Conservation (phyloP, 331 rosid genomes). For the Prunus yedoensis region DNA sequence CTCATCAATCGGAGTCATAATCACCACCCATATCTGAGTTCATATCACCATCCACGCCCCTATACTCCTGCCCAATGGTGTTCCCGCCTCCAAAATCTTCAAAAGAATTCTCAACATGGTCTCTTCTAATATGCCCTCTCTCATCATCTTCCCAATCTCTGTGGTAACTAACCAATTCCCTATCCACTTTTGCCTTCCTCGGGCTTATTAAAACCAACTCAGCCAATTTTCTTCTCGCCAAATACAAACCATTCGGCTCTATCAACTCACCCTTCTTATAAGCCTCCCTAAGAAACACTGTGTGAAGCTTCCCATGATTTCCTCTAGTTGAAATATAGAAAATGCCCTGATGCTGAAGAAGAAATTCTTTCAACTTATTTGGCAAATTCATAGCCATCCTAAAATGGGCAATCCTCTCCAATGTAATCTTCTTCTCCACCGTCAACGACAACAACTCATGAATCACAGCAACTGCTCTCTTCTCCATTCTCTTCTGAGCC, state of each 20-base stretch:
- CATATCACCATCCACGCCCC: constrained; percentile 37
- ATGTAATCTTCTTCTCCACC: constrained; percentile 79
- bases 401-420: constrained; percentile 91
- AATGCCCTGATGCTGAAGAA: constrained; percentile 91
- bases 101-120: constrained; percentile 38
- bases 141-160: constrained; percentile 61
- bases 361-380: constrained; percentile 76
- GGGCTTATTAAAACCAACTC: constrained; percentile 76
- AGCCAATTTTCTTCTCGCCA: constrained; percentile 71
- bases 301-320: constrained; percentile 87
- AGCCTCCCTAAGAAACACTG: constrained; percentile 76
- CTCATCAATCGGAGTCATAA: constrained; percentile 46
- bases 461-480: constrained; percentile 72
- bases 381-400: constrained; percentile 76
- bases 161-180: constrained; percentile 61
- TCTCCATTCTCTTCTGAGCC: constrained; percentile 88
- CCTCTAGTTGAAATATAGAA: constrained; percentile 87
- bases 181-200: constrained; percentile 61
- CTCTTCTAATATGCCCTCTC: constrained; percentile 40
- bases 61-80: constrained; percentile 11
- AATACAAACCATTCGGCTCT: constrained; percentile 76
- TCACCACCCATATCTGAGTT: constrained; percentile 36
- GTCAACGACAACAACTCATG: constrained; percentile 79
- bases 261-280: constrained; percentile 70
- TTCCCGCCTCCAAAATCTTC: constrained; percentile 29